Evolutionary conservation across 495 filamentous ascomycete genomes (phyloP).

Genomic region (Lophium mytilinum): DNA sequence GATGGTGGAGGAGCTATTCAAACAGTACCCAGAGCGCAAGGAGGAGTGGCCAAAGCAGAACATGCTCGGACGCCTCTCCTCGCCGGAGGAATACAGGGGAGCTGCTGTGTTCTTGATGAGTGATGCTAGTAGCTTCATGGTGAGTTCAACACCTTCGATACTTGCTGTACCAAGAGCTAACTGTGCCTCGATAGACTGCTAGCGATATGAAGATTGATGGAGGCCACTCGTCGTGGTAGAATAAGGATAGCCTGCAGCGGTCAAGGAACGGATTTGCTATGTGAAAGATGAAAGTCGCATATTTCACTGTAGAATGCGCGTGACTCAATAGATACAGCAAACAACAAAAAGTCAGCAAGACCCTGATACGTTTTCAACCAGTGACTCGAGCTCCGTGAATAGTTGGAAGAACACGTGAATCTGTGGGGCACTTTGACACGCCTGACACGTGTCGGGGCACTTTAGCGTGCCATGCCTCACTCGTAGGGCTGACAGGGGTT

Average conservation of each 20-base stretch:
- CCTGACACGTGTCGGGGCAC: no score
- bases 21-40: conserved; percentile 63
- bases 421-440: no score
- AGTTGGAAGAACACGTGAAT: no score
- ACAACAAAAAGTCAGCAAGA: no score
- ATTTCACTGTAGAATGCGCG: no score
- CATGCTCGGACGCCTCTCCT: conserved; percentile 76
- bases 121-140: conserved; percentile 80
- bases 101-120: conserved; percentile 60
- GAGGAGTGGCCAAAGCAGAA: conserved; percentile 79
- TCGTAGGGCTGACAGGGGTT: no score
- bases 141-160: background rate
- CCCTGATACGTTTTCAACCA: no score
- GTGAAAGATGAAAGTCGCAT: no score
- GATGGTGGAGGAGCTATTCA: conserved; percentile 77
- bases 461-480: no score
- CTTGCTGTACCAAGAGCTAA: background rate
- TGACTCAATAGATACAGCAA: no score
- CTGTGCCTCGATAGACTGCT: conserved; percentile 19
- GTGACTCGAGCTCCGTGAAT: no score
- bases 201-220: conserved; percentile 34
- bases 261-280: no score
- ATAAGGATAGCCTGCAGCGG: background rate
- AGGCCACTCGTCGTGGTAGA: conserved; percentile 34
- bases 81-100: conserved; percentile 68